Percentiles rank a stretch among this genome's conserved stretches.
phyloP scores from a whole-genome alignment of 208 protist genomes.

The Crithidia fasciculata region DNA sequence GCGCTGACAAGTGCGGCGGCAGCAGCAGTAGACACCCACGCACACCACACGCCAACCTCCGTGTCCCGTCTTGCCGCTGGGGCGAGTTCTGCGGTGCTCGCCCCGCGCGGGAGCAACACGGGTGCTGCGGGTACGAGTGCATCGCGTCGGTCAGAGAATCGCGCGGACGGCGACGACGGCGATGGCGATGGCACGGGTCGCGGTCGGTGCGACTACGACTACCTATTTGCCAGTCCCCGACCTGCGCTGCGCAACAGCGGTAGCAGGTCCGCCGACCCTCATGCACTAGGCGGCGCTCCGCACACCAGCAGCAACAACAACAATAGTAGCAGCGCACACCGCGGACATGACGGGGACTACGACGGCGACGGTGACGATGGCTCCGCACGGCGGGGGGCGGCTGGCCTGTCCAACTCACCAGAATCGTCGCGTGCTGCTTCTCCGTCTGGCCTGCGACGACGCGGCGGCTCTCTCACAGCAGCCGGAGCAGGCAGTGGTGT shows the following conservation, averaged over 20 bases:
- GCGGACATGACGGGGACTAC: neutral
- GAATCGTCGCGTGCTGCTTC: neutral
- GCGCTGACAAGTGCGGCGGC: constrained; percentile 31
- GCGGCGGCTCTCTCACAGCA: neutral
- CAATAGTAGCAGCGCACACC: constrained; percentile 10
- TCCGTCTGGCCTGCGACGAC: neutral
- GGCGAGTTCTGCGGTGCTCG: too few species aligned
- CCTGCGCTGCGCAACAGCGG: neutral
- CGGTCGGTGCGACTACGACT: constrained; percentile 16
- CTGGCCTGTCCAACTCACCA: too few species aligned
- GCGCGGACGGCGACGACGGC: neutral
- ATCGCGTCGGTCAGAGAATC: too few species aligned
- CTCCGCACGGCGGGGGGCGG: too few species aligned
- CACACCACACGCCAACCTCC: too few species aligned
- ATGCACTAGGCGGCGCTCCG: neutral
- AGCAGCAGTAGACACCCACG: constrained; percentile 1
- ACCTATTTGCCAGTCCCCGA: constrained; percentile 18
- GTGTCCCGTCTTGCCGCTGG: too few species aligned
- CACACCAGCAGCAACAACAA: neutral
- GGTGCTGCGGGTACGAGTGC: too few species aligned
- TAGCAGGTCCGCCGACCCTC: neutral
- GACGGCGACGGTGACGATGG: neutral
- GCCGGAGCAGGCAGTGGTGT: too few species aligned
- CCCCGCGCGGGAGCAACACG: too few species aligned
- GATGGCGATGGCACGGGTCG: neutral